Evolutionary conservation across 495 filamentous ascomycete genomes (phyloP), one percentile per base, ranked within the genome.

Genomic region (Amphirosellinia nigrospora): DNA sequence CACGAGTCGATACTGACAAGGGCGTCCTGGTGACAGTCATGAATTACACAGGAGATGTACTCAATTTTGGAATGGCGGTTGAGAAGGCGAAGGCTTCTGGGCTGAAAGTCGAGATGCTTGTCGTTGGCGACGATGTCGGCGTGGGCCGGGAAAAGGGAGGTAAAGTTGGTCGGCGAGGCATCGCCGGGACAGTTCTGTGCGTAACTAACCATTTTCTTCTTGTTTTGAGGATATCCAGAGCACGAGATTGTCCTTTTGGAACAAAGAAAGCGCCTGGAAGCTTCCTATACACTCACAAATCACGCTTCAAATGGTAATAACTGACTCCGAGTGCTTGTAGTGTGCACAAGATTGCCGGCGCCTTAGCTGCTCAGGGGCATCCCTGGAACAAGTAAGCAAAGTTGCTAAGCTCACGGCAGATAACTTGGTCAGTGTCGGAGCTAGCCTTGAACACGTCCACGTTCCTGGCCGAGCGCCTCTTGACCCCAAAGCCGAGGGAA

Each of bases 71-170:
- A 43, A 90, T 98, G 85, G 96, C 89, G 0, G 91, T 94, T 23
- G 96, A 98, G 80, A 98, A 97, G 82, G 94, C 93, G 13, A 90
- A 91, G 69, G 94, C 94, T 0, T 86, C 89, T 0, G 96, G 93
- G 0, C 80, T 94, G 56, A 81, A 89, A 34, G 92, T 94, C 0
- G 94, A 98, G 77, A 97, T 98, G 90, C 90, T 97, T 28, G 90
- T 97, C 11, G 94, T 98, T 39, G 93, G 89, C n/a, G 96, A 99
- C 73, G 96, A 99, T 79, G 96, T 94, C 0, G 94, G 95, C 23
- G 96, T 99, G 38, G 96, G 96, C 1, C 84, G 94, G 68, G 83
- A 82, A 56, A 90, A 90, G 80, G 88, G 91, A 8, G 95, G 96
- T 4, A 98, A 97, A 79, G 96, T 98, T 9, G 96, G 96, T 15